Conservation (phyloP, 83 land plant species). For the Picea engelmannii region DNA sequence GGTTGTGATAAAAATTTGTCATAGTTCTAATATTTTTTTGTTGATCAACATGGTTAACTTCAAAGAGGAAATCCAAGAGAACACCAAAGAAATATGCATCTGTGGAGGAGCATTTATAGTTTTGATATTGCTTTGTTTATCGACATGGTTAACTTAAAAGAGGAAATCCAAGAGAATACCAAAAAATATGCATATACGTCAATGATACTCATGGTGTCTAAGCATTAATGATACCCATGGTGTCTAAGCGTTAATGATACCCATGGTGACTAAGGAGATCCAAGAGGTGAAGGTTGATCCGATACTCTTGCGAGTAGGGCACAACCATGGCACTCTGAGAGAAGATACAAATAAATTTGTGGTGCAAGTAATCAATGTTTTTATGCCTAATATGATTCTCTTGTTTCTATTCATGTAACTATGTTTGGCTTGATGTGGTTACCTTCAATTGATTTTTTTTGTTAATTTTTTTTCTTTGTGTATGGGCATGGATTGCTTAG, state of each 20-base stretch:
- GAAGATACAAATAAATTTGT: not conserved
- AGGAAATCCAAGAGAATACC: too few species aligned
- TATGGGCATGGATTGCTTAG: too few species aligned
- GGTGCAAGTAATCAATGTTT: not conserved
- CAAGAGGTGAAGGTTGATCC: slow-evolving; percentile 20
- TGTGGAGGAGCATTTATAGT: slow-evolving; percentile 16
- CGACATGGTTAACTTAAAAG: slow-evolving; percentile 15
- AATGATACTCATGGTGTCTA: not conserved
- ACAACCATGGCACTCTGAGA: not conserved
- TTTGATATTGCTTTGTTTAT: slow-evolving; percentile 43
- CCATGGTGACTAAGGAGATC: too few species aligned
- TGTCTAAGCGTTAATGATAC: not conserved
- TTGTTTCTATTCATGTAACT: too few species aligned
- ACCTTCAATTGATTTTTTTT: too few species aligned
- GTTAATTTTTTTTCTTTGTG: too few species aligned
- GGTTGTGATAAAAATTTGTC: too few species aligned
- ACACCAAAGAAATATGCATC: slow-evolving; percentile 16
- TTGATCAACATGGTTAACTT: too few species aligned
- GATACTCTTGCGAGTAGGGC: not conserved
- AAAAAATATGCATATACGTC: too few species aligned
- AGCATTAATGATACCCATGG: not conserved
- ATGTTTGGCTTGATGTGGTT: too few species aligned
- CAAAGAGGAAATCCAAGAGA: slow-evolving; percentile 13
- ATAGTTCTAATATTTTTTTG: too few species aligned
- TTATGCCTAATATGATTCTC: too few species aligned